Conservation (phyloP, 768 basidiomycete genomes). For the Lactifluus pinguis region DNA sequence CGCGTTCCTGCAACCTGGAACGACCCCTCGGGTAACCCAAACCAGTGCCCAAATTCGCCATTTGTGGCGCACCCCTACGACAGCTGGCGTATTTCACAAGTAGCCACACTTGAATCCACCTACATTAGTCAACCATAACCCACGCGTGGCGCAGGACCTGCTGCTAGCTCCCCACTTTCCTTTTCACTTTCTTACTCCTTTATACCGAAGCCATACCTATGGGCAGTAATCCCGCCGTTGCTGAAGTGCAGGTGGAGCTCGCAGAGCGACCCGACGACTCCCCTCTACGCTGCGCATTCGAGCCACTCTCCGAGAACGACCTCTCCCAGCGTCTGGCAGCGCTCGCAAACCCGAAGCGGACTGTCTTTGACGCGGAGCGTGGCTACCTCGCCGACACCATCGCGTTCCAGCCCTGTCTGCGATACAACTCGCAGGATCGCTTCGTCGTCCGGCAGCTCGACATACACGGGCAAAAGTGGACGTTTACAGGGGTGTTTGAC, state of each 20-base stretch:
- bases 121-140: neutral
- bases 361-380: constrained; percentile 13
- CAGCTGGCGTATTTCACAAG: neutral
- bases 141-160: neutral
- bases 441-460: constrained; percentile 33
- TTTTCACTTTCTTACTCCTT: neutral
- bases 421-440: constrained; percentile 35
- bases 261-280: constrained; percentile 16
- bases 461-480: constrained; percentile 33
- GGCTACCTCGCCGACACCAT: constrained; percentile 30
- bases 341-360: constrained; percentile 14
- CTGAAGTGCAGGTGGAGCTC: constrained; percentile 15
- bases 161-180: neutral
- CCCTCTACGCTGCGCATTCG: constrained; percentile 15
- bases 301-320: constrained; percentile 13
- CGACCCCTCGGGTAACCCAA: neutral
- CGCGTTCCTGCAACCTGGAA: neutral
- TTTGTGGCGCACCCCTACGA: constrained; percentile 9
- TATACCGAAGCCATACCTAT: neutral
- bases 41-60: neutral
- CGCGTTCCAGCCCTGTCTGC: constrained; percentile 36
- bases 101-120: neutral
- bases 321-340: constrained; percentile 5
- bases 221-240: neutral
- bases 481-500: constrained; percentile 39